phyloP scores from a whole-genome alignment of 2,329 filamentous ascomycete species.

The Xylariaceae sp. region DNA sequence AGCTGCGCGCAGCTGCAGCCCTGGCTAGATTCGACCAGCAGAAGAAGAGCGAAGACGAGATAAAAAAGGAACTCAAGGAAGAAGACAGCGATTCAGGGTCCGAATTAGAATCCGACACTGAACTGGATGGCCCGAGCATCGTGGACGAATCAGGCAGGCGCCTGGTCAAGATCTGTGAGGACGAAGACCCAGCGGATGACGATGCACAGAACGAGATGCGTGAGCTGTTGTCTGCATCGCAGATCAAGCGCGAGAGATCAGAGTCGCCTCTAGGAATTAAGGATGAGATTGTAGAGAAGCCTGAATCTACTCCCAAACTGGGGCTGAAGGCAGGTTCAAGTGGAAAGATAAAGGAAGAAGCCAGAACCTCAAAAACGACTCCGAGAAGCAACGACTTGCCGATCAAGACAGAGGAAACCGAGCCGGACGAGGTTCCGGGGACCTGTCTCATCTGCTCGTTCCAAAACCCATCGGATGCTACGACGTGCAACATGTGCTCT shows the following conservation, averaged over 20 bases:
- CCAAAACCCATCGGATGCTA: conserved; percentile 48
- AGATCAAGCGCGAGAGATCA: conserved; percentile 19
- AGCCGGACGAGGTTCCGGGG: conserved; percentile 5
- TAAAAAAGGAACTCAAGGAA: conserved; percentile 29
- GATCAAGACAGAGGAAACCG: neutral
- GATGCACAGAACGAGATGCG: conserved; percentile 60
- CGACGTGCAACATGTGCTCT: conserved; percentile 65
- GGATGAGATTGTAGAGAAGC: neutral
- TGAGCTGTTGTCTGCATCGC: conserved; percentile 51
- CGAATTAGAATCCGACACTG: conserved; percentile 39
- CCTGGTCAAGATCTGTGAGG: conserved; percentile 72
- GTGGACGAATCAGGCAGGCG: conserved; percentile 62
- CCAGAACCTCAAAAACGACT: neutral
- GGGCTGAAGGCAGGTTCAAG: no score
- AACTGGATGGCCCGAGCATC: conserved; percentile 58
- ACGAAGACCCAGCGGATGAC: conserved; percentile 56
- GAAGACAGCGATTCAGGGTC: conserved; percentile 37
- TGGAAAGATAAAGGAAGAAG: no score
- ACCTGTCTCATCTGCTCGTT: conserved; percentile 65
- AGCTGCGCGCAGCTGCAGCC: conserved; percentile 72
- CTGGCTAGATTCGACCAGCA: conserved; percentile 65
- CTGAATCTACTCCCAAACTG: neutral
- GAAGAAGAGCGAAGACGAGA: conserved; percentile 52
- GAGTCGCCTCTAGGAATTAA: conserved; percentile 3
- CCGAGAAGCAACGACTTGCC: neutral